phyloP scores from a whole-genome alignment of 352 stramenopile genomes.

The Hyaloperonospora arabidopsidis region DNA sequence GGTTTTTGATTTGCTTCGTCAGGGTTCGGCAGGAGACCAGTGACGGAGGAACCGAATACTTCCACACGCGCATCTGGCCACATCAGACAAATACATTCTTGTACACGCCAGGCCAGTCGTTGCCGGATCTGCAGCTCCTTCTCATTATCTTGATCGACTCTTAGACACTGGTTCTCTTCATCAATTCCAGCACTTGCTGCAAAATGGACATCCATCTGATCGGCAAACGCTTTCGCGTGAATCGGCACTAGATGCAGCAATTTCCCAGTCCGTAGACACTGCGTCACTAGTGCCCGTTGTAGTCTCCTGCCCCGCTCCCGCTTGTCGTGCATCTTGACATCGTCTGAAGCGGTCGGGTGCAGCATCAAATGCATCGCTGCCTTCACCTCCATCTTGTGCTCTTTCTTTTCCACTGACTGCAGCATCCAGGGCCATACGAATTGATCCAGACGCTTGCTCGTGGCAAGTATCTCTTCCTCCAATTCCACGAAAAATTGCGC shows the following conservation, averaged over 20 bases:
- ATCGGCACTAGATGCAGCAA: constrained; percentile 37
- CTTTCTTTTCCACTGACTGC: constrained; percentile 12
- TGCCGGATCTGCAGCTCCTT: constrained; percentile 25
- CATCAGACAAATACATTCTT: constrained; percentile 38
- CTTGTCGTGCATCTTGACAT: constrained; percentile 24
- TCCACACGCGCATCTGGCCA: constrained; percentile 61
- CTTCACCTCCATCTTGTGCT: constrained; percentile 19
- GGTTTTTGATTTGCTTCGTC: neutral
- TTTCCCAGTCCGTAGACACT: constrained; percentile 28
- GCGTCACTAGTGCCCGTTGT: constrained; percentile 38
- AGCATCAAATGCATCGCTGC: constrained; percentile 38
- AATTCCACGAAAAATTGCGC: constrained; percentile 60
- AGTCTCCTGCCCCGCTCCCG: constrained; percentile 28
- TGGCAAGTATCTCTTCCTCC: constrained; percentile 26
- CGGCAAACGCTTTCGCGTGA: constrained; percentile 18
- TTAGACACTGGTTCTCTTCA: neutral
- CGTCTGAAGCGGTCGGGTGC: constrained; percentile 11
- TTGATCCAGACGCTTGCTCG: constrained; percentile 26
- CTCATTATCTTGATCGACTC: neutral
- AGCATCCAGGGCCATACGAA: constrained; percentile 61
- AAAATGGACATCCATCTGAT: constrained; percentile 1
- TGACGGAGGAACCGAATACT: constrained; percentile 66
- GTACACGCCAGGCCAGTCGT: constrained; percentile 31
- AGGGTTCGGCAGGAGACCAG: constrained; percentile 25
- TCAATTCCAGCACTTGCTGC: neutral